Evolutionary conservation across 2,329 filamentous ascomycete genomes (phyloP).

Genomic region (Calonectria pauciramosa): DNA sequence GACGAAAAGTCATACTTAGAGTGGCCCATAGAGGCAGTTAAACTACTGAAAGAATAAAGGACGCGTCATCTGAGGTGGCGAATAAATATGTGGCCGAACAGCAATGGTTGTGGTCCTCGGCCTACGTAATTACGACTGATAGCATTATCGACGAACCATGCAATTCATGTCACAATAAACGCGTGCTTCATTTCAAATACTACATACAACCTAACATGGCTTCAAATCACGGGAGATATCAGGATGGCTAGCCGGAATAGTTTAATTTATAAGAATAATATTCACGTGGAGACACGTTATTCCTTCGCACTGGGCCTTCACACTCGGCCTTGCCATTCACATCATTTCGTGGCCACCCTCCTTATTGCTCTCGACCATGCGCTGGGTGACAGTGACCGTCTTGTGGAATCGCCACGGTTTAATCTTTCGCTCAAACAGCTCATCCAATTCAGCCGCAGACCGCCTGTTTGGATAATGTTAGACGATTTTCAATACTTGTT

Average conservation of each 20-base stretch:
- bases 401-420: not conserved
- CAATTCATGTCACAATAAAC: no score
- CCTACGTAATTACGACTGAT: no score
- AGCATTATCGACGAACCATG: no score
- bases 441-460: not conserved
- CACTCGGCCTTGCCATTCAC: not conserved
- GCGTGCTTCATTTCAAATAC: no score
- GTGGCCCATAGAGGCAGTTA: not conserved
- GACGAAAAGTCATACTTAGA: not conserved
- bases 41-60: not conserved
- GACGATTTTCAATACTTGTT: no score
- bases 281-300: not conserved
- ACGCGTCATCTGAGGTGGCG: not conserved
- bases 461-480: no score
- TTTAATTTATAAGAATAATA: not conserved
- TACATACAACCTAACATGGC: no score
- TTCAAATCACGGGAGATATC: not conserved
- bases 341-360: not conserved
- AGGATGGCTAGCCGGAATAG: not conserved
- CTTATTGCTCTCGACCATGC: not conserved
- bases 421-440: not conserved
- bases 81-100: not conserved
- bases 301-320: no score
- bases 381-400: not conserved
- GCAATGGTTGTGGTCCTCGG: not conserved